Conservation (phyloP, 768 basidiomycete species). For the Astraeus odoratus region DNA sequence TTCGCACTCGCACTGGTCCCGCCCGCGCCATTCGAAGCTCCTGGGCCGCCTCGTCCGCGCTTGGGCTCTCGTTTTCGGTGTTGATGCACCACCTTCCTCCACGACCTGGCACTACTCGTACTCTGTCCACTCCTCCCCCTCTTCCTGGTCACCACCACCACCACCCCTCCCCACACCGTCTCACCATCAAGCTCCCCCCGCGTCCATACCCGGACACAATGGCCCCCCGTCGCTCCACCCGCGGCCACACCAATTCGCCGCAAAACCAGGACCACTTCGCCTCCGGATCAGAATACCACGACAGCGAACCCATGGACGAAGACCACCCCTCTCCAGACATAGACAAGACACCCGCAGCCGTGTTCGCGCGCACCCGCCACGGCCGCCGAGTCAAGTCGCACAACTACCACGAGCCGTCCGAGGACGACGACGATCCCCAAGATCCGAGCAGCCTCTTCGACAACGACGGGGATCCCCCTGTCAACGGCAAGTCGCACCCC, state of each 20-base stretch:
- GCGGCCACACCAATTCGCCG: constrained; percentile 13
- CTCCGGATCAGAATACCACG: constrained; percentile 28
- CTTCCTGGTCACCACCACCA: too few species aligned
- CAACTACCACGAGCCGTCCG: constrained; percentile 39
- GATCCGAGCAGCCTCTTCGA: constrained; percentile 7
- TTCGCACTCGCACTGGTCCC: too few species aligned
- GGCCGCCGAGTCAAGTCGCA: constrained; percentile 37
- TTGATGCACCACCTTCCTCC: too few species aligned
- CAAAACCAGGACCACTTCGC: too few species aligned
- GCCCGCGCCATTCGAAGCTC: too few species aligned
- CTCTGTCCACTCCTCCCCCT: too few species aligned
- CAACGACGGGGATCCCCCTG: constrained; percentile 6
- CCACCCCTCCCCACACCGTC: too few species aligned
- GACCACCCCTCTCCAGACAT: constrained; percentile 3
- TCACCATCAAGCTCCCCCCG: constrained; percentile 17
- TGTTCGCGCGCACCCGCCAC: constrained; percentile 24
- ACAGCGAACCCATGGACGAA: constrained; percentile 28
- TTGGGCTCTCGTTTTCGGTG: too few species aligned
- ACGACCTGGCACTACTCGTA: too few species aligned
- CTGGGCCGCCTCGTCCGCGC: too few species aligned
- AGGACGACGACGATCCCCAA: constrained; percentile 32
- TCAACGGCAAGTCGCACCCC: constrained; percentile 16
- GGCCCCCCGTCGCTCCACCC: constrained; percentile 20
- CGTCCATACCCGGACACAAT: constrained; percentile 12
- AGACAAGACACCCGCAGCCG: constrained; percentile 2